A percentile compares a stretch with the other conserved stretches of the same genome.
Conservation (phyloP, 2,329 filamentous ascomycete genomes). For the Claviceps sp. region DNA sequence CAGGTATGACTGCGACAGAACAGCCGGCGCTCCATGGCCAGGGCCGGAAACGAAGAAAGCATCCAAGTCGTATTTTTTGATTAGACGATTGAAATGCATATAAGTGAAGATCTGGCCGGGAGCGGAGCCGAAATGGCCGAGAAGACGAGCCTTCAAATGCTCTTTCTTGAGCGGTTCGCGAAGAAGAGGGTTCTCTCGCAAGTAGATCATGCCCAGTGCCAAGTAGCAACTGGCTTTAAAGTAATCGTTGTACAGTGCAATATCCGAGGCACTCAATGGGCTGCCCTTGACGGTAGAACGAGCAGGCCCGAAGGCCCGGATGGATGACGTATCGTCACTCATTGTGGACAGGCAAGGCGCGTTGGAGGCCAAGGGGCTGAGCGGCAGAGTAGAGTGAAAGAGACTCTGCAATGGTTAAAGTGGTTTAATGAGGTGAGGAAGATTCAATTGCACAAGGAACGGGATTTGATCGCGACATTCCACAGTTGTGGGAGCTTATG, state of each 20-base stretch:
- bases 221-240: conserved; percentile 66
- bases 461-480: not conserved
- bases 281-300: conserved; percentile 49
- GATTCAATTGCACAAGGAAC: not conserved
- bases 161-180: conserved; percentile 53
- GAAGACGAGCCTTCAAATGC: conserved; percentile 59
- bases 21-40: conserved; percentile 63
- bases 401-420: not conserved
- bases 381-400: not conserved
- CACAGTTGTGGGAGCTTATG: not conserved
- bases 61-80: conserved; percentile 67
- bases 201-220: conserved; percentile 68
- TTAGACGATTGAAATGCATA: conserved; percentile 70
- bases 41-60: conserved; percentile 63
- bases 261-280: conserved; percentile 51
- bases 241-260: conserved; percentile 57
- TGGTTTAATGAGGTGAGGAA: not conserved
- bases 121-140: conserved; percentile 70
- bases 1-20: conserved; percentile 64
- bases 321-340: conserved; percentile 34
- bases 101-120: conserved; percentile 73
- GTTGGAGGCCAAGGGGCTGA: not conserved
- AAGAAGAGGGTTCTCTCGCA: conserved; percentile 60
- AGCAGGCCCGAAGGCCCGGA: conserved; percentile 51
- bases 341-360: conserved; percentile 11